These are phyloP conservation scores for Teratosphaeria destructans DNA, from an alignment of 2,329 filamentous ascomycete species.

Conservation along the genomic window DNA sequence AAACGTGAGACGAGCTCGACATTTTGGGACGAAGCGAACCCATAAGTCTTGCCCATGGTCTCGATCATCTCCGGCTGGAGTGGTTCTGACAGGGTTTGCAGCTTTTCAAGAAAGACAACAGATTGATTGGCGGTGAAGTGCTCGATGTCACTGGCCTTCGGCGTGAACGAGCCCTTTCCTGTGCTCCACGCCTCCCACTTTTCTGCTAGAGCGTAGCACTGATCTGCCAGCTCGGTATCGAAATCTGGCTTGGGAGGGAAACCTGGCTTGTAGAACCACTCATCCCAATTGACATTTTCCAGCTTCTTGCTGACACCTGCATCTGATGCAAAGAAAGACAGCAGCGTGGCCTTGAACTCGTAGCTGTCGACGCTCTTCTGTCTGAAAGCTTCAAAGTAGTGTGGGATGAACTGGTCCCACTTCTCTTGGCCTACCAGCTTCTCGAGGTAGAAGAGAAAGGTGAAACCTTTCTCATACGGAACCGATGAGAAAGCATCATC, in stretches of 20 bases:
- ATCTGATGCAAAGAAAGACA: slow-evolving; percentile 73
- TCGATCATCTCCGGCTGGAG: slow-evolving; percentile 57
- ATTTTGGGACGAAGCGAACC: slow-evolving; percentile 64
- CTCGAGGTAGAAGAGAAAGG: slow-evolving; percentile 85
- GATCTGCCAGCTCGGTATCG: slow-evolving; percentile 76
- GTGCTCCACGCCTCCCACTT: slow-evolving; percentile 59
- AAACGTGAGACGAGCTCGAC: slow-evolving; percentile 78
- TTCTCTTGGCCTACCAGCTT: slow-evolving; percentile 71
- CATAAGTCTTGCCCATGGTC: slow-evolving; percentile 65
- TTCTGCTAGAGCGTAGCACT: slow-evolving; percentile 69
- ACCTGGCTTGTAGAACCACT: slow-evolving; percentile 78
- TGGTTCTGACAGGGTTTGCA: slow-evolving; percentile 57
- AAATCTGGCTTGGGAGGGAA: slow-evolving; percentile 84
- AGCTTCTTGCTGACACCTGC: slow-evolving; percentile 52
- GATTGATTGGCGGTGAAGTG: slow-evolving; percentile 77
- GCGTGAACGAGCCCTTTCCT: slow-evolving; percentile 40
- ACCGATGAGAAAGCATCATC: slow-evolving; percentile 91
- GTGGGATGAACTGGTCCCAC: slow-evolving; percentile 90
- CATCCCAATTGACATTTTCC: slow-evolving; percentile 74
- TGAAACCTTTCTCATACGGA: slow-evolving; percentile 94
- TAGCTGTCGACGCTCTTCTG: slow-evolving; percentile 84
- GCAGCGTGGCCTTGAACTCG: slow-evolving; percentile 81
- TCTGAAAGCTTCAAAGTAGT: slow-evolving; percentile 82
- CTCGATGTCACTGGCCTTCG: slow-evolving; percentile 57
- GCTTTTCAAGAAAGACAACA: slow-evolving; percentile 76